These are phyloP conservation scores for Entophlyctis helioformis DNA, from an alignment of 192 early-diverging fungal genomes.

Conservation along the genomic window DNA sequence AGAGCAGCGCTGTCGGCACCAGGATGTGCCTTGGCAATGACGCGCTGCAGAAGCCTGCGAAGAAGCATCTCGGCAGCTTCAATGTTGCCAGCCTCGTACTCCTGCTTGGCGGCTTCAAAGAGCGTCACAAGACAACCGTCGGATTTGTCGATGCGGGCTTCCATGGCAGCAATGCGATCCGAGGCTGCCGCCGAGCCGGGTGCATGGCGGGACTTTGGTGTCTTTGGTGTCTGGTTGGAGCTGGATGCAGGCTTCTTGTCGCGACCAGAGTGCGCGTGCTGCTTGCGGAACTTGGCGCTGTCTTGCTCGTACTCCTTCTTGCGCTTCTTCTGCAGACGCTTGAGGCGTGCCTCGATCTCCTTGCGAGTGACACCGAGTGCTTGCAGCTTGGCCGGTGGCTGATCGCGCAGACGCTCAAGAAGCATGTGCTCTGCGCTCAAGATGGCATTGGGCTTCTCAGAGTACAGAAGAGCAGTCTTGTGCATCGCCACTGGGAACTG, in stretches of 20 bases:
- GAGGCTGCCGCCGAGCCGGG: conserved; percentile 1
- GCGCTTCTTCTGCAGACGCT: conserved; percentile 1
- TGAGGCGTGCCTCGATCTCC: conserved; percentile 2
- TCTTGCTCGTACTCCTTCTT: neutral
- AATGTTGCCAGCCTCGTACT: conserved; percentile 13
- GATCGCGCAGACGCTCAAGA: conserved; percentile 6
- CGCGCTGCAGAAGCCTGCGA: conserved; percentile 3
- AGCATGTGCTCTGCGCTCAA: conserved; percentile 22
- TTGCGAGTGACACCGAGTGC: conserved; percentile 18
- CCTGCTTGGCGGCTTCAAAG: conserved; percentile 17
- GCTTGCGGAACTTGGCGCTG: neutral
- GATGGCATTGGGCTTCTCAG: conserved; percentile 20
- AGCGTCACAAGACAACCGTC: conserved; percentile 4
- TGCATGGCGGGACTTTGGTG: too few relatives aligned
- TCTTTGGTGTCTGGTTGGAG: too few relatives aligned
- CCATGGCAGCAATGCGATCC: conserved; percentile 2
- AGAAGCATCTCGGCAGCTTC: conserved; percentile 12
- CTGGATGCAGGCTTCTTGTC: neutral
- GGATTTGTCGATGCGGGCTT: neutral
- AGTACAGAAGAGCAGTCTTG: conserved; percentile 35
- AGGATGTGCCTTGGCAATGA: neutral
- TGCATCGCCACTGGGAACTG: conserved; percentile 41
- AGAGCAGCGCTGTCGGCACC: too few relatives aligned
- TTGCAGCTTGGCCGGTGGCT: conserved; percentile 18
- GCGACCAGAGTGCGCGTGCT: neutral